Conservation (phyloP, 2,329 filamentous ascomycete genomes). For the Leptographium radiaticola region DNA sequence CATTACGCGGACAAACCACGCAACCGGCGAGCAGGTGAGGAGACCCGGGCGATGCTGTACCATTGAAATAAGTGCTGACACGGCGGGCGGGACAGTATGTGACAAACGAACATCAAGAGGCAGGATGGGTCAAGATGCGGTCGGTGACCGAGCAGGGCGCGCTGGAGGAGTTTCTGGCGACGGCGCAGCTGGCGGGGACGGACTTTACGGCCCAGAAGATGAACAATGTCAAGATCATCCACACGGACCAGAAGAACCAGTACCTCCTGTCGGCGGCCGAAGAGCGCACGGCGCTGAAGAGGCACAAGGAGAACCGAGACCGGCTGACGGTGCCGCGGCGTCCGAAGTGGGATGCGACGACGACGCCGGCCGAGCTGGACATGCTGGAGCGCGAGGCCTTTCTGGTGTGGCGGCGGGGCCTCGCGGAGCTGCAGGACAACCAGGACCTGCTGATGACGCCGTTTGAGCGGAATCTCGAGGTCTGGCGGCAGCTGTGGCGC, state of each 20-base stretch:
- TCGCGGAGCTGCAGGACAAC: conserved; percentile 88
- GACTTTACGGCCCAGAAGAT: conserved; percentile 98
- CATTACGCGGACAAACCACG: conserved; percentile 58
- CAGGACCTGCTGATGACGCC: conserved; percentile 94
- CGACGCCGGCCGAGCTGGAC: conserved; percentile 74
- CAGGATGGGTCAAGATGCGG: conserved; percentile 98
- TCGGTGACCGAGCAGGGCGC: conserved; percentile 95
- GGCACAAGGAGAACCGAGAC: conserved; percentile 68
- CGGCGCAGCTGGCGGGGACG: conserved; percentile 91
- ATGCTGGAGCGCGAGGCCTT: conserved; percentile 65
- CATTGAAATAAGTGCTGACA: background rate
- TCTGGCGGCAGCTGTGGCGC: conserved; percentile 96
- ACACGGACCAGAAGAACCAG: conserved; percentile 90
- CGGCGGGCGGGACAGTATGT: conserved; percentile 48
- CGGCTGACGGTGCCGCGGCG: conserved; percentile 80
- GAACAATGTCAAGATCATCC: conserved; percentile 98
- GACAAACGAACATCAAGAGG: conserved; percentile 81
- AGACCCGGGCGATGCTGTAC: background rate
- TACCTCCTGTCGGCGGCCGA: conserved; percentile 79
- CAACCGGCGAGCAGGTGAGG: conserved; percentile 60
- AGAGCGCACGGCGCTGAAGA: conserved; percentile 63
- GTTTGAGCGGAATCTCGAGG: conserved; percentile 92
- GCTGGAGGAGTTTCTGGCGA: conserved; percentile 91
- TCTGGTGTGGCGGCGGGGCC: conserved; percentile 74
- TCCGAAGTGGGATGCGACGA: conserved; percentile 76